phyloP scores from a whole-genome alignment of 2,329 filamentous ascomycete genomes.

The Ambrosiella xylebori region DNA sequence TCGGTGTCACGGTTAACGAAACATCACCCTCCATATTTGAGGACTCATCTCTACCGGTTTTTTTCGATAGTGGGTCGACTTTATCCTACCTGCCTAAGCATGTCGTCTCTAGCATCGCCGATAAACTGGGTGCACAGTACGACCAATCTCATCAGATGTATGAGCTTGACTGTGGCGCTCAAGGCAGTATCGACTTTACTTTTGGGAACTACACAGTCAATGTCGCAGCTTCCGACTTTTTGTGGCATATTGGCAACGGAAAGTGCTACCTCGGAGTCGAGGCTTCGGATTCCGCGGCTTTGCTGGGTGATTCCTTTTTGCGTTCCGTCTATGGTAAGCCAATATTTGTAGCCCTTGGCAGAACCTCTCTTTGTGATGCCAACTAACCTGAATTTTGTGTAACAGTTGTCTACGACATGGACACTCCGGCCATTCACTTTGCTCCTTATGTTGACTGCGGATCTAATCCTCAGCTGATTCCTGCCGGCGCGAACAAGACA shows the following conservation, averaged over 20 bases:
- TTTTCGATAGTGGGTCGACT: slow-evolving; percentile 51
- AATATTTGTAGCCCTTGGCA: not conserved
- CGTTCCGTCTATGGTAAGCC: slow-evolving; percentile 24
- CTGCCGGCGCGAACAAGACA: slow-evolving; percentile 15
- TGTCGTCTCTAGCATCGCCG: slow-evolving; percentile 30
- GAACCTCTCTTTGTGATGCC: not conserved
- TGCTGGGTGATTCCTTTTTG: slow-evolving; percentile 29
- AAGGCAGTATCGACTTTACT: slow-evolving; percentile 29
- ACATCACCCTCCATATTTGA: slow-evolving; percentile 16
- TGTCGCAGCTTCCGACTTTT: slow-evolving; percentile 30
- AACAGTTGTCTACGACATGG: slow-evolving; percentile 16
- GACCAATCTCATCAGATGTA: slow-evolving; percentile 26
- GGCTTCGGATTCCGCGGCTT: slow-evolving; percentile 20
- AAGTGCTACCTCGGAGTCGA: slow-evolving; percentile 31
- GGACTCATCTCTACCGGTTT: slow-evolving; percentile 25
- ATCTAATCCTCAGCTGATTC: slow-evolving; percentile 16
- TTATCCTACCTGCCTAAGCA: slow-evolving; percentile 46
- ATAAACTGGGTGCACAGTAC: slow-evolving; percentile 28
- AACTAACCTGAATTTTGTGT: not conserved
- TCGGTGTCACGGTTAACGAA: slow-evolving; percentile 17
- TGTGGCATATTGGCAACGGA: slow-evolving; percentile 22
- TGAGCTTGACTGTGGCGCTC: slow-evolving; percentile 28
- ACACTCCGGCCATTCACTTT: slow-evolving; percentile 17
- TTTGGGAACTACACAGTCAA: slow-evolving; percentile 29
- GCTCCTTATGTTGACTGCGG: slow-evolving; percentile 17